A percentile compares a stretch with the other conserved stretches of the same genome.
phyloP scores from a whole-genome alignment of 2,329 filamentous ascomycete species.

The Fusarium sp. region DNA sequence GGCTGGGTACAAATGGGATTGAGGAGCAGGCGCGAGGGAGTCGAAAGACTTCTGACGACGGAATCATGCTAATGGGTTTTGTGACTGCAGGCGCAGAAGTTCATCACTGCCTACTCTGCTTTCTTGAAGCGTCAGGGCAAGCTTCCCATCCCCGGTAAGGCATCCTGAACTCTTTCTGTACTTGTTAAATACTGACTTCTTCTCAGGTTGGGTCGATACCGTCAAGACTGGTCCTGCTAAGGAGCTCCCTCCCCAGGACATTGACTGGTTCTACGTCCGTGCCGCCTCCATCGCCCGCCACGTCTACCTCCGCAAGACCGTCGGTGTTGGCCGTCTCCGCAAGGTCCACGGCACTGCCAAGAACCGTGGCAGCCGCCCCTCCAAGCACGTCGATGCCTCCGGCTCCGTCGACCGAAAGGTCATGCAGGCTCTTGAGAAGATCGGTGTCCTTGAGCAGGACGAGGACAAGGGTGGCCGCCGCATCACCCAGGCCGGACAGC shows the following conservation, averaged over 20 bases:
- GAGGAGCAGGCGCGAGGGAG: slow-evolving; percentile 77
- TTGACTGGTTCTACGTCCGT: slow-evolving; percentile 95
- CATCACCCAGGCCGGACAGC: slow-evolving; percentile 97
- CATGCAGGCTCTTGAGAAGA: slow-evolving; percentile 98
- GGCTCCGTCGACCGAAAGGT: slow-evolving; percentile 98
- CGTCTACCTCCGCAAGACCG: slow-evolving; percentile 99
- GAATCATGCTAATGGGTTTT: slow-evolving; percentile 74
- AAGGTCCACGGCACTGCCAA: slow-evolving; percentile 96
- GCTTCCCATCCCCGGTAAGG: slow-evolving; percentile 87
- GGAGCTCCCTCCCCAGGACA: slow-evolving; percentile 97
- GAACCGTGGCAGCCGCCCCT: slow-evolving; percentile 94
- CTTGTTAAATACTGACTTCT: slow-evolving; percentile 1
- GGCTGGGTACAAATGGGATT: slow-evolving; percentile 45
- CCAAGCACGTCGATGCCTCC: slow-evolving; percentile 94
- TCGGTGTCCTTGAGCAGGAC: slow-evolving; percentile 95
- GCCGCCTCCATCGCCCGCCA: slow-evolving; percentile 96
- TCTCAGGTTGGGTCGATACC: slow-evolving; percentile 94
- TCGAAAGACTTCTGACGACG: slow-evolving; percentile 79
- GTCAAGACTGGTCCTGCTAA: slow-evolving; percentile 98
- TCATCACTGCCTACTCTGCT: slow-evolving; percentile 85
- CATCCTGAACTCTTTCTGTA: too few relatives aligned
- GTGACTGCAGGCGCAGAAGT: slow-evolving; percentile 80
- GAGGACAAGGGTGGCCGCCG: slow-evolving; percentile 98
- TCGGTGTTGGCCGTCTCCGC: slow-evolving; percentile 96
- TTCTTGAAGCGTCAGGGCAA: slow-evolving; percentile 96